Conservation (phyloP, 768 basidiomycete species). For the Termitomyces sp. region DNA sequence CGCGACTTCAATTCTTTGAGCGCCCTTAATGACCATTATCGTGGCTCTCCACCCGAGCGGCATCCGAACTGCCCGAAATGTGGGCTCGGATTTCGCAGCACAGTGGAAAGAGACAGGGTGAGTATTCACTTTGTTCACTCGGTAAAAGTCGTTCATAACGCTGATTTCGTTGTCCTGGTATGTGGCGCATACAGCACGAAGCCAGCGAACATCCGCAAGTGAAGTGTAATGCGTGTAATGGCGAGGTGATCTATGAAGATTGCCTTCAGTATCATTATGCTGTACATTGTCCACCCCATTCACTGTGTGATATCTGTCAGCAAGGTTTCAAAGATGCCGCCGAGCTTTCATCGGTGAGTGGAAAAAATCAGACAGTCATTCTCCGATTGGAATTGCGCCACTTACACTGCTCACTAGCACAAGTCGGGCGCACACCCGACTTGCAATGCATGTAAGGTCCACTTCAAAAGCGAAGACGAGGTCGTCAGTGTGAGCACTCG, state of each 20-base stretch:
- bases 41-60: slow-evolving; percentile 2
- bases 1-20: neutral
- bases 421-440: neutral
- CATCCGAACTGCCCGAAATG: slow-evolving; percentile 8
- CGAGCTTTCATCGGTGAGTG: neutral
- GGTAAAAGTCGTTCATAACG: neutral
- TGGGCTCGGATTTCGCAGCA: slow-evolving; percentile 3
- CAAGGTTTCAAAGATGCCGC: neutral
- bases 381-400: neutral
- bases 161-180: neutral
- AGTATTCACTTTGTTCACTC: neutral
- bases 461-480: neutral
- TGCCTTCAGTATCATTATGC: neutral
- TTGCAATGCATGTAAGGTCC: neutral
- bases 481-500: neutral
- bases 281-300: neutral
- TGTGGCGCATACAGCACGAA: slow-evolving; percentile 2
- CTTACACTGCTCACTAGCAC: neutral
- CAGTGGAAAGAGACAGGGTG: neutral
- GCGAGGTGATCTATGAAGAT: neutral
- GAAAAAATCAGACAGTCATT: neutral
- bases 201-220: neutral
- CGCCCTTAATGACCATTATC: slow-evolving; percentile 6
- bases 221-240: neutral
- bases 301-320: neutral